These are phyloP conservation scores for Brassica balearica DNA, from an alignment of 441 rosid species.

Conservation along the genomic window DNA sequence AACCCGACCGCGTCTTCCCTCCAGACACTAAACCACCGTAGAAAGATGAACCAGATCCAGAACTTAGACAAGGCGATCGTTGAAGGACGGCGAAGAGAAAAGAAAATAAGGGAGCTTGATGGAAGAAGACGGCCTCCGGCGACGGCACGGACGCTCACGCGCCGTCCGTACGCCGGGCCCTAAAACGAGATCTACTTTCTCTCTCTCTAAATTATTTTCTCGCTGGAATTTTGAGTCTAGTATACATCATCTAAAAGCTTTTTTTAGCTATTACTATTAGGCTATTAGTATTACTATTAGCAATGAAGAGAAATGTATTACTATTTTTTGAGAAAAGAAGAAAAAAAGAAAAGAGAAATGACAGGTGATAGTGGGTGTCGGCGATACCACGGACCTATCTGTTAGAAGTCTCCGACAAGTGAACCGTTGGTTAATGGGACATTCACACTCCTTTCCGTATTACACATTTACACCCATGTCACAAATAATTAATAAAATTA, in stretches of 20 bases:
- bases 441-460: constrained; percentile 30
- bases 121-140: too few species aligned
- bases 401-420: constrained; percentile 39
- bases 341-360: constrained; percentile 8
- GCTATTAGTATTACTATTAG: constrained; percentile 1
- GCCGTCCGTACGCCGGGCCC: too few species aligned
- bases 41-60: too few species aligned
- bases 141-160: too few species aligned
- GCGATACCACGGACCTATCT: constrained; percentile 35
- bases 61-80: too few species aligned
- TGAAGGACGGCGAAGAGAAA: too few species aligned
- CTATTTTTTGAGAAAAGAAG: too few species aligned
- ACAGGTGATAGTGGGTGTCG: constrained; percentile 39
- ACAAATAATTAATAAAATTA: background rate
- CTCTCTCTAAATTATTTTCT: too few species aligned
- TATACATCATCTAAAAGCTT: constrained; percentile 5
- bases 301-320: constrained; percentile 9
- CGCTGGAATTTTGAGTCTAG: background rate
- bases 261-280: constrained; percentile 17
- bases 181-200: too few species aligned
- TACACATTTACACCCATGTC: constrained; percentile 26
- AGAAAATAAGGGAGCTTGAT: too few species aligned
- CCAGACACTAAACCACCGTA: too few species aligned
- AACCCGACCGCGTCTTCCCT: too few species aligned
- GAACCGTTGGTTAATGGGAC: constrained; percentile 23